phyloP scores from a whole-genome alignment of 129 eudicot genomes.

The Flaveria trinervia region DNA sequence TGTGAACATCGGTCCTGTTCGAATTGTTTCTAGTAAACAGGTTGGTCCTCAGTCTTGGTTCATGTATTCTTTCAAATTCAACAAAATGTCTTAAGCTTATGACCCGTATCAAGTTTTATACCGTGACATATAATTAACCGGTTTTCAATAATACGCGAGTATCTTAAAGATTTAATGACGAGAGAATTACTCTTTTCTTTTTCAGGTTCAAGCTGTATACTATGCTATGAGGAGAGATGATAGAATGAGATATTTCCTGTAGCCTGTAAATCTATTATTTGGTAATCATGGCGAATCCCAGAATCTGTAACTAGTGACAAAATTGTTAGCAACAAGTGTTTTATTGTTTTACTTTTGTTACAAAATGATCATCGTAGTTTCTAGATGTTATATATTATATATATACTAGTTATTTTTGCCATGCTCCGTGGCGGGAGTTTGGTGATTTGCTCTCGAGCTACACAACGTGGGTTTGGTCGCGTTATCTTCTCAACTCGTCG shows the following conservation, averaged over 20 bases:
- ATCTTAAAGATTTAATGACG: neutral
- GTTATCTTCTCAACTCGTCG: no score
- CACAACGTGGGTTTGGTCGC: no score
- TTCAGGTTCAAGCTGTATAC: conserved; percentile 98
- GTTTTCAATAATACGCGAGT: no score
- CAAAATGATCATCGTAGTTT: neutral
- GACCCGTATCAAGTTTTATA: neutral
- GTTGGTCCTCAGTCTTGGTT: conserved; percentile 38
- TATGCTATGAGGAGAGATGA: conserved; percentile 91
- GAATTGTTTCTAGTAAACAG: conserved; percentile 89
- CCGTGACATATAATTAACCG: neutral
- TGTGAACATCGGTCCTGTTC: conserved; percentile 95
- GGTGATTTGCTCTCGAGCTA: no score
- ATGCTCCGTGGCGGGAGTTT: no score
- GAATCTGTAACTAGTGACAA: neutral
- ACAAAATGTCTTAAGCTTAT: neutral
- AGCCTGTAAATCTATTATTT: conserved; percentile 12
- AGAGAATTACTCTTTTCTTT: conserved; percentile 6
- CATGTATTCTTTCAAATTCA: neutral
- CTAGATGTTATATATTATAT: neutral
- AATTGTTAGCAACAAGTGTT: conserved; percentile 1
- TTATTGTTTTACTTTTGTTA: neutral
- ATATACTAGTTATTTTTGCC: neutral
- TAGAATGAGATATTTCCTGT: conserved; percentile 90
- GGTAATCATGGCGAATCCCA: neutral